phyloP scores from a whole-genome alignment of 768 basidiomycete species.

The Epithele typhae region DNA sequence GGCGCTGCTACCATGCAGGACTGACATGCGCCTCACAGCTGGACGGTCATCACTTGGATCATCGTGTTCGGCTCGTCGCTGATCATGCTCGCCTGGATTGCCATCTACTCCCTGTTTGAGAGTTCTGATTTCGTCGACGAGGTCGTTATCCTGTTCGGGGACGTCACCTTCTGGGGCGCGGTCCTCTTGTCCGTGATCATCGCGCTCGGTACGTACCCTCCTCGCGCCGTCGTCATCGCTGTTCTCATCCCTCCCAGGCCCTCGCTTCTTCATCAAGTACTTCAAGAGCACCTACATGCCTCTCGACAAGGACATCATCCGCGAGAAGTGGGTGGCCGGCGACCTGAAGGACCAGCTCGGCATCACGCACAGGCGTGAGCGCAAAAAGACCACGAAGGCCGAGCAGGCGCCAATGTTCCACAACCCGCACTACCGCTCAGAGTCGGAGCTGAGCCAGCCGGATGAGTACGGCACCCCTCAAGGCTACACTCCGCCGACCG shows the following conservation, averaged over 20 bases:
- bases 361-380: conserved; percentile 53
- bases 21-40: conserved; percentile 36
- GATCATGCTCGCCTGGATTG: conserved; percentile 85
- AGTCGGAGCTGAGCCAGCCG: conserved; percentile 45
- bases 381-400: conserved; percentile 37
- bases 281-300: conserved; percentile 68
- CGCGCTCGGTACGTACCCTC: conserved; percentile 56
- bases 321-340: conserved; percentile 87
- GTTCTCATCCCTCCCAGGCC: conserved; percentile 45
- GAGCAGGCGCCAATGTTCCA: conserved; percentile 74
- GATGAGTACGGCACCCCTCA: conserved; percentile 25
- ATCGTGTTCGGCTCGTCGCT: conserved; percentile 74
- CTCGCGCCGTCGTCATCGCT: no score
- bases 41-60: conserved; percentile 84
- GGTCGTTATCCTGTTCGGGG: conserved; percentile 68
- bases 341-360: conserved; percentile 81
- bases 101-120: conserved; percentile 79
- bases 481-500: conserved; percentile 11
- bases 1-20: no score
- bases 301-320: conserved; percentile 83
- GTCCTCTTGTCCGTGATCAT: conserved; percentile 65
- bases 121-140: conserved; percentile 72
- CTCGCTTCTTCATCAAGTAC: conserved; percentile 78
- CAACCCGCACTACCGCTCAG: conserved; percentile 57
- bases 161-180: conserved; percentile 80